A percentile compares a stretch with the other conserved stretches of the same genome.
These are phyloP conservation scores for Carpinus viminea DNA, from an alignment of 306 rosid genomes.

Conservation along the genomic window DNA sequence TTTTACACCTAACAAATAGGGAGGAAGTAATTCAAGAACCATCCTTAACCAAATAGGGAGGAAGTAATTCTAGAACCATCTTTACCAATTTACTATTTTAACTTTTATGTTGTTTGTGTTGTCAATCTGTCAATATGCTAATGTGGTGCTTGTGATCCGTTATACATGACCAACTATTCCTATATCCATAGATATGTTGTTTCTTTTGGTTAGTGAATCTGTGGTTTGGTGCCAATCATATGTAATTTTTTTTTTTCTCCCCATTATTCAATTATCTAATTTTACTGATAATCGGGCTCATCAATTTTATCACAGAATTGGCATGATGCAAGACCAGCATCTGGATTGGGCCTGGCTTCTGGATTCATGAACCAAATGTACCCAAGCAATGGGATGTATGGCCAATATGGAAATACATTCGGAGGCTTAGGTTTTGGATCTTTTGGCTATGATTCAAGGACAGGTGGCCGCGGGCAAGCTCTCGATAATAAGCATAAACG, in stretches of 20 bases:
- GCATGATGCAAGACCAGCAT: conserved; percentile 28
- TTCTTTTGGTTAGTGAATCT: neutral
- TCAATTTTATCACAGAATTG: conserved; percentile 33
- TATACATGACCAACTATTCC: neutral
- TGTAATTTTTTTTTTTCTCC: neutral
- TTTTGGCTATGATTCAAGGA: conserved; percentile 40
- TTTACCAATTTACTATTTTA: neutral
- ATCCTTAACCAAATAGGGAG: too few species aligned
- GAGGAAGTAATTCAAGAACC: neutral
- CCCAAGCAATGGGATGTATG: conserved; percentile 35
- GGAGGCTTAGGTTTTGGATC: conserved; percentile 38
- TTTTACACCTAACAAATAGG: too few species aligned
- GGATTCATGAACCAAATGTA: conserved; percentile 36
- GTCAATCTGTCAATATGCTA: too few species aligned
- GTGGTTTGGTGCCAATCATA: neutral
- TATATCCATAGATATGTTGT: neutral
- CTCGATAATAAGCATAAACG: conserved; percentile 19
- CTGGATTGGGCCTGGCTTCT: conserved; percentile 40
- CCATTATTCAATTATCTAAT: neutral
- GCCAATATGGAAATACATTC: conserved; percentile 40
- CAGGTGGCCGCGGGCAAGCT: conserved; percentile 12
- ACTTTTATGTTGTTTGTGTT: neutral
- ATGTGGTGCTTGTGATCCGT: too few species aligned
- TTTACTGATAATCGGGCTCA: neutral
- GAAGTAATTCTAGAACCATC: neutral